Evolutionary conservation across 495 filamentous ascomycete genomes (phyloP).

Genomic region (Staphylotrichum tortipilum): DNA sequence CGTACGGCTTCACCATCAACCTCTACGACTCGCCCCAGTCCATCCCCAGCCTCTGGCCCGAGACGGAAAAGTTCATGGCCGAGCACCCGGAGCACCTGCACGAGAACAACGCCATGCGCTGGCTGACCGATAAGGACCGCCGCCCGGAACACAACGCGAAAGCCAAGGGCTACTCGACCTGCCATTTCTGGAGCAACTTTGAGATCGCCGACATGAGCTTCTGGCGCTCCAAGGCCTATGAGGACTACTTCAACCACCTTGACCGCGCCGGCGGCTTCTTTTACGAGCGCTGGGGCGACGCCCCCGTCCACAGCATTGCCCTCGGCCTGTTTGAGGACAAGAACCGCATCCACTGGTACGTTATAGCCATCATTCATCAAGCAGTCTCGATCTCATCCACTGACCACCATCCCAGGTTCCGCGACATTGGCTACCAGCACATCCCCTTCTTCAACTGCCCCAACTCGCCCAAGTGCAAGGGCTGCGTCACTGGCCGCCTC

Average conservation of each 20-base stretch:
- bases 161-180: constrained; percentile 94
- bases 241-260: constrained; percentile 92
- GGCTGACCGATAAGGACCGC: constrained; percentile 69
- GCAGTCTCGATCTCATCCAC: neutral
- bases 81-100: constrained; percentile 75
- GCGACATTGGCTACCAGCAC: constrained; percentile 97
- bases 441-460: constrained; percentile 99
- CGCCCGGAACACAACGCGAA: constrained; percentile 71
- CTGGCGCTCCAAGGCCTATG: constrained; percentile 85
- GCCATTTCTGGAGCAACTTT: constrained; percentile 99
- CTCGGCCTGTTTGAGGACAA: constrained; percentile 86
- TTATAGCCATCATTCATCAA: constrained; percentile 2
- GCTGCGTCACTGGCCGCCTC: constrained; percentile 75
- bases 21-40: constrained; percentile 84
- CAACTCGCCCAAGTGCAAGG: constrained; percentile 87
- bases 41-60: constrained; percentile 89
- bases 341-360: constrained; percentile 89
- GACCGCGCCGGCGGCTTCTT: constrained; percentile 96
- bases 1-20: constrained; percentile 98
- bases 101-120: constrained; percentile 75
- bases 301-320: constrained; percentile 94
- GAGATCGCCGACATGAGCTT: constrained; percentile 95
- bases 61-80: constrained; percentile 79
- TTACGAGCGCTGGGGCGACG: constrained; percentile 98
- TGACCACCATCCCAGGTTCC: constrained; percentile 61